Percentiles rank a stretch among this genome's conserved stretches.
phyloP scores from a whole-genome alignment of 2,329 filamentous ascomycete genomes.

The Cladosporium velox region DNA sequence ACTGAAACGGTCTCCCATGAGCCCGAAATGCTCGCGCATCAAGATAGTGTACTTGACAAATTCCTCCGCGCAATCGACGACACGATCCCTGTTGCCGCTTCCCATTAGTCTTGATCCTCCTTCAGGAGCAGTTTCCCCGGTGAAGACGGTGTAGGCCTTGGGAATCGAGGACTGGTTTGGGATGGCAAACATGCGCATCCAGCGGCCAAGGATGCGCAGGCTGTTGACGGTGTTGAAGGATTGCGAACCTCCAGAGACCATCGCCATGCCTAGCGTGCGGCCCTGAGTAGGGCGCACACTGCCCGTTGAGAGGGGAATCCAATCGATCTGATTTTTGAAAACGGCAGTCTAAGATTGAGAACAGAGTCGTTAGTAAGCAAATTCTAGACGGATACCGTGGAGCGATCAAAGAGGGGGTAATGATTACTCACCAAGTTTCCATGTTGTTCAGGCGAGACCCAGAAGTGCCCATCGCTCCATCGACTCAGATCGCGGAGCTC shows the following conservation, averaged over 20 bases:
- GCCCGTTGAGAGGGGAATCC: conserved; percentile 65
- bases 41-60: conserved; percentile 69
- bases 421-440: conserved; percentile 55
- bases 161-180: conserved; percentile 67
- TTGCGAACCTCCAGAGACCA: conserved; percentile 66
- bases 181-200: conserved; percentile 53
- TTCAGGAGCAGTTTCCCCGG: conserved; percentile 24
- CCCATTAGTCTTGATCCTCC: conserved; percentile 33
- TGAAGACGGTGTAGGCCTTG: conserved; percentile 63
- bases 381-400: too few species aligned
- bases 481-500: conserved; percentile 61
- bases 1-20: conserved; percentile 65
- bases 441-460: conserved; percentile 68
- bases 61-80: conserved; percentile 60
- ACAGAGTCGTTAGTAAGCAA: background rate
- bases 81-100: conserved; percentile 32
- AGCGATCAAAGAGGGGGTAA: too few species aligned
- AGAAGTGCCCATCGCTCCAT: conserved; percentile 69
- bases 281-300: conserved; percentile 67
- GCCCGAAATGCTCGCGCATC: conserved; percentile 61
- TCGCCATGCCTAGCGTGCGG: conserved; percentile 62
- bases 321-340: conserved; percentile 72
- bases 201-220: conserved; percentile 65
- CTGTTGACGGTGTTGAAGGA: conserved; percentile 69
- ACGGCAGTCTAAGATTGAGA: conserved; percentile 54